These are phyloP conservation scores for Friedmanniomyces simplex DNA, from an alignment of 495 filamentous ascomycete genomes.

Conservation along the genomic window DNA sequence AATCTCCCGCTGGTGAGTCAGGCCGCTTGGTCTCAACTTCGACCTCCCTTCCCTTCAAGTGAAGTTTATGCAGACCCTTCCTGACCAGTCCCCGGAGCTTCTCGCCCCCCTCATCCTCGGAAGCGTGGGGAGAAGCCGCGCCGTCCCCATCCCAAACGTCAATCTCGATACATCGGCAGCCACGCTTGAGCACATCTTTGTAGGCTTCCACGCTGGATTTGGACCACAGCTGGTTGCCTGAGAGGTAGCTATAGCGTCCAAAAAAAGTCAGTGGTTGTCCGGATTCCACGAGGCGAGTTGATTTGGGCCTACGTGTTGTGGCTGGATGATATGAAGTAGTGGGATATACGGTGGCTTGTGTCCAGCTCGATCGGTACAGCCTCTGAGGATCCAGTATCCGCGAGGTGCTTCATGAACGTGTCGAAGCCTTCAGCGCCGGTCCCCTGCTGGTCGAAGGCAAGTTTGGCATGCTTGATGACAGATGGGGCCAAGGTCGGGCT, in stretches of 20 bases:
- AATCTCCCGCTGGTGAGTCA: constrained; percentile 16
- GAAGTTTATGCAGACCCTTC: constrained; percentile 10
- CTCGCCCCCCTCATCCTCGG: constrained; percentile 6
- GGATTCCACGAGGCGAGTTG: too few relatives aligned
- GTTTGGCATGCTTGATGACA: constrained; percentile 11
- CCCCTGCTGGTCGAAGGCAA: constrained; percentile 2
- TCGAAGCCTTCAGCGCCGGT: constrained; percentile 5
- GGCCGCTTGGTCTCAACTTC: not conserved
- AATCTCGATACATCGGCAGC: constrained; percentile 91
- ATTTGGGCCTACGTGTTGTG: constrained; percentile 57
- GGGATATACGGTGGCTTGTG: constrained; percentile 53
- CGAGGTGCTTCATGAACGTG: constrained; percentile 8
- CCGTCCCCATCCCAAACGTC: constrained; percentile 86
- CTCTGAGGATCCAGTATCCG: not conserved
- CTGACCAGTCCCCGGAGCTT: constrained; percentile 23
- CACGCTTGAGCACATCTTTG: constrained; percentile 62
- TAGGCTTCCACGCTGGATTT: constrained; percentile 73
- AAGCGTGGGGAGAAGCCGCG: constrained; percentile 12
- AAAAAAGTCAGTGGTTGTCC: too few relatives aligned
- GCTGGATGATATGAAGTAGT: constrained; percentile 84
- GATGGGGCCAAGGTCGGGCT: not conserved
- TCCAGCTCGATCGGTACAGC: constrained; percentile 4
- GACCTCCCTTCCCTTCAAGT: not conserved
- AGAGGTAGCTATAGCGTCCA: constrained; percentile 47
- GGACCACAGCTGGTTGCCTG: constrained; percentile 83